These are phyloP conservation scores for Citrus mangshanensis DNA, from an alignment of 345 rosid genomes.

Conservation along the genomic window DNA sequence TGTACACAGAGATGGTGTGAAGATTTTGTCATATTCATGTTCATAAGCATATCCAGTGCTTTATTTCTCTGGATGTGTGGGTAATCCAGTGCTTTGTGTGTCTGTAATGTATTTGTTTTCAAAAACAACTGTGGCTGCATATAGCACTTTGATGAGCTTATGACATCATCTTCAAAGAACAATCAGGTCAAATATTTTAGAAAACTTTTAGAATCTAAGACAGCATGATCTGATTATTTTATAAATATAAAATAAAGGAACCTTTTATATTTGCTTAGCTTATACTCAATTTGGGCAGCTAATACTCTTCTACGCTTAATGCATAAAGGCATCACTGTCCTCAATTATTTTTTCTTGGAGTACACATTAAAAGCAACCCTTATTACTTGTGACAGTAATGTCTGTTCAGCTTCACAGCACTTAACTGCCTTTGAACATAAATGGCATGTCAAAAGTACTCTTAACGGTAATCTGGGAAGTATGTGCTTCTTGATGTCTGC, in stretches of 20 bases:
- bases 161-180: background rate
- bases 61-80: background rate
- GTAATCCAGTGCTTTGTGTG: background rate
- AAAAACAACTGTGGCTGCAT: background rate
- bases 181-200: background rate
- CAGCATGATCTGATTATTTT: background rate
- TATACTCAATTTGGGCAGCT: background rate
- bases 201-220: background rate
- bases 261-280: background rate
- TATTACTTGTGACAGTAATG: background rate
- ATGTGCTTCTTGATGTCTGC: conserved; percentile 1
- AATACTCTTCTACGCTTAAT: background rate
- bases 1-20: background rate
- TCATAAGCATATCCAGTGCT: background rate
- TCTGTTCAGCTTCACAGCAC: background rate
- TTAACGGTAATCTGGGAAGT: background rate
- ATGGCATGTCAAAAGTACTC: background rate
- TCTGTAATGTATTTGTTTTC: background rate
- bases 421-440: background rate
- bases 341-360: background rate
- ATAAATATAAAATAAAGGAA: background rate
- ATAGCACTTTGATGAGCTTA: background rate
- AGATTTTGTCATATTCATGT: background rate
- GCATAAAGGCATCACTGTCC: background rate
- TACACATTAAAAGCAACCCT: background rate